phyloP scores from a whole-genome alignment of 1,284 basidiomycete species.

The Apiotrichum porosum region DNA sequence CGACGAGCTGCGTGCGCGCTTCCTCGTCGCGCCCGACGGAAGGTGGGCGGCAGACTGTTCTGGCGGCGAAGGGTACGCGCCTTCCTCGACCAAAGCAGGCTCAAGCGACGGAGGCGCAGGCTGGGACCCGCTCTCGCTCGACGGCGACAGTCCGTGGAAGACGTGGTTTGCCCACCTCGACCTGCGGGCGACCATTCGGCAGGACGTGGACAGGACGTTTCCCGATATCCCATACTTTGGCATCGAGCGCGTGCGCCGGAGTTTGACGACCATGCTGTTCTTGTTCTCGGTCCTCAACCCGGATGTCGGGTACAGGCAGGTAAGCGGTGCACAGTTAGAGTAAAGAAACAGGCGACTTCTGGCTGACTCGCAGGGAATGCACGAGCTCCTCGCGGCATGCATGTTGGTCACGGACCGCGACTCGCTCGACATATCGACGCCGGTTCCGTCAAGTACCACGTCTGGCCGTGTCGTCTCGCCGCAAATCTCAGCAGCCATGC shows the following conservation, averaged over 20 bases:
- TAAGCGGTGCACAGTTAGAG: conserved; percentile 18
- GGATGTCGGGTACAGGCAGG: conserved; percentile 70
- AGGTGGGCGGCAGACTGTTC: conserved; percentile 50
- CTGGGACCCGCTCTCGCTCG: conserved; percentile 77
- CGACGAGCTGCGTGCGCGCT: conserved; percentile 41
- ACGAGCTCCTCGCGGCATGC: conserved; percentile 81
- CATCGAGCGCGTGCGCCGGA: conserved; percentile 63
- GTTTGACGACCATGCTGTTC: conserved; percentile 78
- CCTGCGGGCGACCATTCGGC: conserved; percentile 74
- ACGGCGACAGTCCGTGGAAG: conserved; percentile 83
- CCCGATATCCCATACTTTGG: conserved; percentile 87
- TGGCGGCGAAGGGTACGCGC: conserved; percentile 25
- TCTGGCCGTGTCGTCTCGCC: too few species aligned
- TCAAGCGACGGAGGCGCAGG: conserved; percentile 42
- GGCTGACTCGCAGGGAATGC: conserved; percentile 73
- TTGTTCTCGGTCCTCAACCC: conserved; percentile 70
- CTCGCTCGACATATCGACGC: conserved; percentile 51
- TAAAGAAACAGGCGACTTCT: too few species aligned
- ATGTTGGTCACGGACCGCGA: conserved; percentile 78
- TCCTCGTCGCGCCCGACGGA: conserved; percentile 51
- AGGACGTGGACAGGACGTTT: conserved; percentile 93
- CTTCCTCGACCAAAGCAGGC: conserved; percentile 1
- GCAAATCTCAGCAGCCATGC: conserved; percentile 22
- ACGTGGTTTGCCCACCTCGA: conserved; percentile 85
- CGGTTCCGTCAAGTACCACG: background rate